Conservation (phyloP, 2,329 filamentous ascomycete genomes). For the Clonostachys sp. region DNA sequence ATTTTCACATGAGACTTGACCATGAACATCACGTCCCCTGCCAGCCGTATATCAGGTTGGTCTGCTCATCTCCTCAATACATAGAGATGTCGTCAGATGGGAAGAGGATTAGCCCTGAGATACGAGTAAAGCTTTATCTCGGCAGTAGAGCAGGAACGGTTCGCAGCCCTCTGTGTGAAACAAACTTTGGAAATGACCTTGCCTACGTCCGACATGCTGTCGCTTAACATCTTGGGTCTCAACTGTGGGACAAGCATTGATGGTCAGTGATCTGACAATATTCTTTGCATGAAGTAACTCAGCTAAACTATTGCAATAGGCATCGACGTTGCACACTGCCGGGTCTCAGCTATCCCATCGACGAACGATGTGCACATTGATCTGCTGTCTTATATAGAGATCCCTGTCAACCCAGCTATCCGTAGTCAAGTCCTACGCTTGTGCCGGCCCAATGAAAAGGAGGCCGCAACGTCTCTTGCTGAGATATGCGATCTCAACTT, state of each 20-base stretch:
- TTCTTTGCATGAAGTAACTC: neutral
- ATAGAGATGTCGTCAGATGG: too few relatives aligned
- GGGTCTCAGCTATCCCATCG: conserved; percentile 48
- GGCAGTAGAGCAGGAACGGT: too few relatives aligned
- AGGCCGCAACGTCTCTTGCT: conserved; percentile 5
- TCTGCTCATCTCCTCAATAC: too few relatives aligned
- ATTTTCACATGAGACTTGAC: too few relatives aligned
- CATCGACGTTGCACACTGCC: conserved; percentile 55
- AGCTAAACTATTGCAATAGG: conserved; percentile 24
- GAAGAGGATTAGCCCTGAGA: too few relatives aligned
- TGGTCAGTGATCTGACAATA: neutral
- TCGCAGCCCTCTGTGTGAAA: too few relatives aligned
- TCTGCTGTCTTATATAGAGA: conserved; percentile 51
- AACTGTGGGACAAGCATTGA: conserved; percentile 44
- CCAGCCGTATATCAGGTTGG: too few relatives aligned
- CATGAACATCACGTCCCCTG: too few relatives aligned
- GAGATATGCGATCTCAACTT: conserved; percentile 11
- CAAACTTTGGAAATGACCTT: too few relatives aligned
- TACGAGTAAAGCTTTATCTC: too few relatives aligned
- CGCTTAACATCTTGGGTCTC: conserved; percentile 45
- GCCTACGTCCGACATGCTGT: neutral
- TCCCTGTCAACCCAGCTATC: conserved; percentile 53
- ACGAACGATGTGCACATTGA: conserved; percentile 47
- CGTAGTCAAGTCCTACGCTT: conserved; percentile 27
- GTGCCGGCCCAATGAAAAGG: conserved; percentile 4